Conservation (phyloP, 1,139 yeast species). For the Hyphopichia fennica region DNA sequence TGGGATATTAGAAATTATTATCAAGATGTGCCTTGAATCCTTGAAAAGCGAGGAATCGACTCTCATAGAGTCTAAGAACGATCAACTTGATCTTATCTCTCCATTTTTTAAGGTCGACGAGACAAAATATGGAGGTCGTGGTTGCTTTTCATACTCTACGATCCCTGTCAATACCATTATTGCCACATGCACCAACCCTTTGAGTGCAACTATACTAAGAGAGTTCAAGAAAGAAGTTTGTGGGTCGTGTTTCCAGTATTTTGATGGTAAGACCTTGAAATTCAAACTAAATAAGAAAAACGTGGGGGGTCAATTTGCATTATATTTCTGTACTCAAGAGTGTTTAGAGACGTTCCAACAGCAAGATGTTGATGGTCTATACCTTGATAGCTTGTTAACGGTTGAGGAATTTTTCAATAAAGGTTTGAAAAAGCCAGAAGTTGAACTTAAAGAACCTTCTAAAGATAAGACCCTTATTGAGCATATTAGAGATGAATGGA, state of each 20-base stretch:
- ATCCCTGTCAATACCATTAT: constrained; percentile 46
- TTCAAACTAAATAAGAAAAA: constrained; percentile 18
- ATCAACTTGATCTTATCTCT: constrained; percentile 15
- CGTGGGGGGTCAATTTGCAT: constrained; percentile 11
- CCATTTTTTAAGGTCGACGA: constrained; percentile 36
- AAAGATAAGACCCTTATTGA: constrained; percentile 13
- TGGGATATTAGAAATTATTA: too few species aligned
- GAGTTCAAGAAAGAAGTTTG: constrained; percentile 71
- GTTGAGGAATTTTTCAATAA: constrained; percentile 26
- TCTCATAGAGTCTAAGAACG: constrained; percentile 5
- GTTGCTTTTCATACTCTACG: constrained; percentile 51
- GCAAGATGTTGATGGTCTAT: constrained; percentile 21
- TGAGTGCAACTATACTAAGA: constrained; percentile 49
- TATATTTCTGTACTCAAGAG: constrained; percentile 56
- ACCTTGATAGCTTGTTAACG: constrained; percentile 21
- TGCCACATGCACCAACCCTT: constrained; percentile 38
- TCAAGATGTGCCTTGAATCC: background rate
- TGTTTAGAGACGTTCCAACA: constrained; percentile 40
- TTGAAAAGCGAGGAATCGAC: constrained; percentile 7
- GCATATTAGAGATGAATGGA: constrained; percentile 27
- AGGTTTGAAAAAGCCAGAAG: constrained; percentile 24
- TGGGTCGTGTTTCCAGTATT: constrained; percentile 52
- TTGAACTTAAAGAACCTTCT: constrained; percentile 14
- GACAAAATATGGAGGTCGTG: constrained; percentile 63
- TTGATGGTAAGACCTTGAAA: constrained; percentile 50